A percentile compares a stretch with the other conserved stretches of the same genome.
Evolutionary conservation across 192 early-diverging fungal species (phyloP).

Genomic region (Globomyces pollinis-pini): DNA sequence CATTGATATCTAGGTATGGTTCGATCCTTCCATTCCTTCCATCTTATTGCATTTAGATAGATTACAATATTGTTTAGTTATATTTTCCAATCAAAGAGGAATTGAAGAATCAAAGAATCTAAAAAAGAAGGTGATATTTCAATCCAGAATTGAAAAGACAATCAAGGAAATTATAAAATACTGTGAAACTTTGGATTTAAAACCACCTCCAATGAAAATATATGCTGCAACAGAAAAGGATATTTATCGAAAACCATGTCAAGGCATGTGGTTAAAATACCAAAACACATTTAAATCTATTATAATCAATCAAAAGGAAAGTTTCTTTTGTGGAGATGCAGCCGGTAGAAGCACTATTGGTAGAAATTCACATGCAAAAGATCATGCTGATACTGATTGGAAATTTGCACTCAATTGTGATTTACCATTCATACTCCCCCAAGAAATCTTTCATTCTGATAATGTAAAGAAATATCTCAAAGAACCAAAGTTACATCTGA

Average conservation of each 20-base stretch:
- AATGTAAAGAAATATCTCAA: neutral
- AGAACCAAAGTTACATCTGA: neutral
- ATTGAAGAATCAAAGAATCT: constrained; percentile 6
- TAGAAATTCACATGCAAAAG: constrained; percentile 27
- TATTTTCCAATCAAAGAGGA: constrained; percentile 70
- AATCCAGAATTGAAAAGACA: constrained; percentile 29
- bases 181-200: neutral
- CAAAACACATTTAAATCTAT: constrained; percentile 25
- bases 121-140: constrained; percentile 20
- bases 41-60: constrained; percentile 51
- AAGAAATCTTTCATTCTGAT: constrained; percentile 59
- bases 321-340: constrained; percentile 91
- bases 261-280: constrained; percentile 61
- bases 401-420: constrained; percentile 74
- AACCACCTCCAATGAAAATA: constrained; percentile 56
- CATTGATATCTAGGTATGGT: no score
- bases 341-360: no score
- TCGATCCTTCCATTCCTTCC: constrained; percentile 45
- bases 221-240: constrained; percentile 65
- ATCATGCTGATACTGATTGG: constrained; percentile 77
- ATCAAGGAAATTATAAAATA: constrained; percentile 30
- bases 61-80: constrained; percentile 57
- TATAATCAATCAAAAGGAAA: constrained; percentile 44
- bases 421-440: constrained; percentile 74
- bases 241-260: constrained; percentile 63